A percentile compares a stretch with the other conserved stretches of the same genome.
Conservation (phyloP, 2,329 filamentous ascomycete species). For the Corniculantispora saksenae region DNA sequence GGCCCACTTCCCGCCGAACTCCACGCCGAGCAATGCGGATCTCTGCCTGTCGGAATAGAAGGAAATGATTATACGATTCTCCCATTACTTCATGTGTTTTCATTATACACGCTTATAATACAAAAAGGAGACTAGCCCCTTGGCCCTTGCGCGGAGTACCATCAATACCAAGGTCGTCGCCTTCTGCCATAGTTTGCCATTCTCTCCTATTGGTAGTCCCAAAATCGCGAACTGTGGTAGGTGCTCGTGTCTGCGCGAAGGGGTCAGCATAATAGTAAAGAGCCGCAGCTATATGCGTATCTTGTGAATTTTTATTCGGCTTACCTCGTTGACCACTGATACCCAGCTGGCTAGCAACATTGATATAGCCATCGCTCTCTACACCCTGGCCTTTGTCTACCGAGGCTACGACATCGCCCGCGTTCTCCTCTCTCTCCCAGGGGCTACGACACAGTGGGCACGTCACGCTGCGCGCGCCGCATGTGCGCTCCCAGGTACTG, state of each 20-base stretch:
- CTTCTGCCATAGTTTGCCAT: not conserved
- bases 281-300: not conserved
- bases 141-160: not conserved
- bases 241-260: not conserved
- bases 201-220: not conserved
- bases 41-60: slow-evolving; percentile 42
- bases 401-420: slow-evolving; percentile 41
- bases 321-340: slow-evolving; percentile 54
- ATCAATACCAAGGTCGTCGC: not conserved
- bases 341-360: slow-evolving; percentile 62
- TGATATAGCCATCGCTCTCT: slow-evolving; percentile 58
- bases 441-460: slow-evolving; percentile 62
- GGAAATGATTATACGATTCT: not conserved
- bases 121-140: not conserved
- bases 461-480: slow-evolving; percentile 43
- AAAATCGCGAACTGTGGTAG: not conserved
- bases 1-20: slow-evolving; percentile 11
- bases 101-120: not conserved
- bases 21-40: slow-evolving; percentile 20
- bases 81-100: not conserved
- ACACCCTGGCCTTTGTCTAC: slow-evolving; percentile 42
- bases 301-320: slow-evolving; percentile 13
- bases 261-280: not conserved
- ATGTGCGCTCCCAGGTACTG: slow-evolving; percentile 52
- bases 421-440: slow-evolving; percentile 51